Evolutionary conservation across 495 filamentous ascomycete species (phyloP), one percentile per base, ranked within the genome.

Genomic region (Chaetomium cochliodes): DNA sequence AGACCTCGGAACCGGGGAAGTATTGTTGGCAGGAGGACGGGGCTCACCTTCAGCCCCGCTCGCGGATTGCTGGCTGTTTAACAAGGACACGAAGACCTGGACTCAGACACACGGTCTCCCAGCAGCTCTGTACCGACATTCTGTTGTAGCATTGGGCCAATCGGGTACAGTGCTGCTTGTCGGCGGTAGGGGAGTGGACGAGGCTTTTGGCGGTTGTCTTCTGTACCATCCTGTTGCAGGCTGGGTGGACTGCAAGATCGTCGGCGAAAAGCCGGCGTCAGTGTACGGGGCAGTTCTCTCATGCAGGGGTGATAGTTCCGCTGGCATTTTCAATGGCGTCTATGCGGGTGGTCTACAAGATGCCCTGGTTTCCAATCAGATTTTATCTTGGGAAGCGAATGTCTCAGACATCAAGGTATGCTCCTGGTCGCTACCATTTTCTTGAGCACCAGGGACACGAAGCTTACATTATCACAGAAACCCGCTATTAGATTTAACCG

Each of bases 21-120:
- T 83, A 61, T 72, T 96, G 11, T 75, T 96, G 20, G 85, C 88
- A n/a, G 92, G 92, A 20, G 93, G 93, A 16, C 80, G 93, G 54
- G 81, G 83, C 15, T 93, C 91, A 8, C 93, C 93, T 3, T 81
- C 87, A 18, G 80, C 78, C 23, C 85, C 84, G 5, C 68, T 90
- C 9, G 72, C 76, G 20, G 89, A 93, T 74, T 92, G 90, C 69
- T 96, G 91, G 91, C 60, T 91, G 1, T 79, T 85, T 44, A 73
- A 82, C 59, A 81, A 80, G 53, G 80, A 78, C 28, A 20, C 41
- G 3, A 75, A 72, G 23, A 59, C 30, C 13, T 97, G 91, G 91
- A 78, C 78, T 63, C 80, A 78, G 56, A 82, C 83, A 11, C 78
- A 88, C 33, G 81, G 84, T 61, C 80, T 96, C 18, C 87, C 88